Evolutionary conservation across 2,329 filamentous ascomycete species (phyloP), one percentile per base, ranked within the genome.

Genomic region (Cadophora luteo-olivacea): DNA sequence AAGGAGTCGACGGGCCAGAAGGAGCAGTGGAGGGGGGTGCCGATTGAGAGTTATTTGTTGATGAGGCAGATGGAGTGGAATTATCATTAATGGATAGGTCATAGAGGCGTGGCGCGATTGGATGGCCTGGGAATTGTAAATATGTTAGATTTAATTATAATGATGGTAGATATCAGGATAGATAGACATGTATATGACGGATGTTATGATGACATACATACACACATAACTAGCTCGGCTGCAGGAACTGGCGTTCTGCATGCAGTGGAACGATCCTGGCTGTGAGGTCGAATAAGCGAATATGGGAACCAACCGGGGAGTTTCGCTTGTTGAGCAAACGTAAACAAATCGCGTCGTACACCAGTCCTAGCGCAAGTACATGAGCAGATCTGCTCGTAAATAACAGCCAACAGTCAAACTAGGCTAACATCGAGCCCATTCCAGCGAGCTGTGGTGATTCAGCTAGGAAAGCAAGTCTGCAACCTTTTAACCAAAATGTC

Each of bases 1-100:
- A 66, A 66, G 45, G 61, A 57, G 25, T 57, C 29, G 24, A 65
- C 24, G n/a, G 57, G 49, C 9, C 45, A 32, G 33, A 69, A 52
- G 48, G 48, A 38, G 12, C 51, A 64, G 36, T 60, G 54, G 51
- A 71, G 68, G 48, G 70, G 72, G 16, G 29, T 69, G 41, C 67
- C 67, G 12, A 57, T 72, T 55, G 72, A 73, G 66, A 69, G 58
- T 51, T 71, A 62, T 61, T 38, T 70, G 61, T 41, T 64, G 24
- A 48, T 36, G 62, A 57, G 62, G 36, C 41, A 29, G 49, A 45
- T 64, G 51, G 62, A 64, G 49, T 64, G 62, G 62, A 32, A 55
- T 24, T 55, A 57, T 52, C 62, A 64, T n/a, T 57, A 24, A 6
- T 24, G n/a, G 11, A 22, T 49, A 2, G n/a, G 55, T 2, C 1